A percentile compares a stretch with the other conserved stretches of the same genome.
phyloP scores from a whole-genome alignment of 2,329 filamentous ascomycete species.

The Clarireedia paspali region DNA sequence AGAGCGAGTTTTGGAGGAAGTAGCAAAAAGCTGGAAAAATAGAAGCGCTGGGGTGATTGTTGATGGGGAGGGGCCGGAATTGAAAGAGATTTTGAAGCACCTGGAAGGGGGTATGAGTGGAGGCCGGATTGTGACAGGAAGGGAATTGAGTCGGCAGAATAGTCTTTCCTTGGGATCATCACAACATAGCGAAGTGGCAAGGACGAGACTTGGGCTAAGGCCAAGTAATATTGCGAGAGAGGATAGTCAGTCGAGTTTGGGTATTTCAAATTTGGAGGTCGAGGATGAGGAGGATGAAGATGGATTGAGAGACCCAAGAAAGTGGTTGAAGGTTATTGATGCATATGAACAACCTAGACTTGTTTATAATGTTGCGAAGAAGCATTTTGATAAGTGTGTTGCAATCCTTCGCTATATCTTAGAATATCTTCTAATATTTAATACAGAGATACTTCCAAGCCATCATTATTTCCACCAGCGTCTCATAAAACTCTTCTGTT shows the following conservation, averaged over 20 bases:
- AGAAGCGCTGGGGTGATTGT: constrained; percentile 85
- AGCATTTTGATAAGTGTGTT: constrained; percentile 77
- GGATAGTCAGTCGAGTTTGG: constrained; percentile 60
- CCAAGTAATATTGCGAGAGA: constrained; percentile 43
- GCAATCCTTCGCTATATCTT: constrained; percentile 21
- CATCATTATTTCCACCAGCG: constrained; percentile 67
- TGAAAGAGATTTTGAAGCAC: constrained; percentile 76
- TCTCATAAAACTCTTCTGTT: constrained; percentile 80
- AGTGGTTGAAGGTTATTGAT: constrained; percentile 76
- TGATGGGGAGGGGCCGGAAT: constrained; percentile 65
- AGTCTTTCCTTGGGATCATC: constrained; percentile 54
- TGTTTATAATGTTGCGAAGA: constrained; percentile 70
- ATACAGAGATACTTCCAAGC: constrained; percentile 50
- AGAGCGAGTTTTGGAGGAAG: constrained; percentile 86
- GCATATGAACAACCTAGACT: constrained; percentile 81
- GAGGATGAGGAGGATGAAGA: constrained; percentile 49
- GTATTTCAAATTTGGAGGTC: constrained; percentile 45
- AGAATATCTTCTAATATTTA: constrained; percentile 11
- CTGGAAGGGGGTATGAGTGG: constrained; percentile 84
- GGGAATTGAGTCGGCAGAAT: constrained; percentile 53
- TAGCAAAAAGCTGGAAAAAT: constrained; percentile 87
- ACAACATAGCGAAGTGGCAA: constrained; percentile 43
- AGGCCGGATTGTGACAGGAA: constrained; percentile 55
- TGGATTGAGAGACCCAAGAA: constrained; percentile 57
- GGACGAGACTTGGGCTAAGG: constrained; percentile 49